Evolutionary conservation across 768 basidiomycete species (phyloP).

Genomic region (Suillus subalutaceus): DNA sequence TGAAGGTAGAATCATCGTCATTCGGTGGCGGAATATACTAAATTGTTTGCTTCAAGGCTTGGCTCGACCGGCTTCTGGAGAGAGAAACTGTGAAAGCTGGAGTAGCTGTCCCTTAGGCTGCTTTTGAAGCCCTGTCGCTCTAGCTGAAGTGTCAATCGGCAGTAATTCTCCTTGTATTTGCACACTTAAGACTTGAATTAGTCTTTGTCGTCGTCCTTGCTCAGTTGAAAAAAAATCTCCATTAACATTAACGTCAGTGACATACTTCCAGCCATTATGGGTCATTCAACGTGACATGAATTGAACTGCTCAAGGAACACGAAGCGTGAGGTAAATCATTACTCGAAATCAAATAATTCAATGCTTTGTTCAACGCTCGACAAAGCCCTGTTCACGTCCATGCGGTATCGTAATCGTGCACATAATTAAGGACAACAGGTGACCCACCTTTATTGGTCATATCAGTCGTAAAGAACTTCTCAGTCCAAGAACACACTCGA

Average conservation of each 20-base stretch:
- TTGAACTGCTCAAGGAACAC: neutral
- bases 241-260: neutral
- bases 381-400: neutral
- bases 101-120: slow-evolving; percentile 18
- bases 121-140: neutral
- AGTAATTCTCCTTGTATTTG: neutral
- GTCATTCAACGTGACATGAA: neutral
- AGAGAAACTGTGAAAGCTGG: slow-evolving; percentile 29
- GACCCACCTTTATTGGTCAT: neutral
- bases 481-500: neutral
- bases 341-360: neutral
- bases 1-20: slow-evolving; percentile 46
- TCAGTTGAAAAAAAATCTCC: neutral
- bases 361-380: neutral
- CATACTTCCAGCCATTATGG: neutral
- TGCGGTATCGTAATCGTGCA: neutral
- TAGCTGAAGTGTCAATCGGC: neutral
- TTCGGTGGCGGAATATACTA: neutral
- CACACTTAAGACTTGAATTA: neutral
- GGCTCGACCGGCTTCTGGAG: slow-evolving; percentile 30
- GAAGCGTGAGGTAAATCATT: neutral
- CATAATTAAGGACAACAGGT: neutral
- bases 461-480: neutral
- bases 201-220: neutral
- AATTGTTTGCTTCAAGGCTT: slow-evolving; percentile 23